phyloP scores from a whole-genome alignment of 495 filamentous ascomycete species.

The Podospora bellae-mahoneyi region DNA sequence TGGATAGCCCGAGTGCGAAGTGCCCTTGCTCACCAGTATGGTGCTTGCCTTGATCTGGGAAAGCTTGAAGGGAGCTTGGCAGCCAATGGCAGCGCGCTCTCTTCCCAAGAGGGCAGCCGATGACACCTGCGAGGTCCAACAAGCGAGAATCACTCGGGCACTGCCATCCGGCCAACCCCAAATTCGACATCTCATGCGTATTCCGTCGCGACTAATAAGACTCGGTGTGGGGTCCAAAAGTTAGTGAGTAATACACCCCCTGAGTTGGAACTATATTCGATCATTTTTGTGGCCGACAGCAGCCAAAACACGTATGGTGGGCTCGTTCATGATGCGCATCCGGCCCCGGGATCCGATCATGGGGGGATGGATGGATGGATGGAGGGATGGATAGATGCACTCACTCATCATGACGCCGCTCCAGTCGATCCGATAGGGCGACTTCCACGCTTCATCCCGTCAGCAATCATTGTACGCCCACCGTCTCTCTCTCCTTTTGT shows the following conservation, averaged over 20 bases:
- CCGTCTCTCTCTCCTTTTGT: not conserved
- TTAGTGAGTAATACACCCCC: not conserved
- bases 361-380: not conserved
- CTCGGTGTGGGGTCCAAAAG: not conserved
- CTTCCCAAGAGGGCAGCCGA: not conserved
- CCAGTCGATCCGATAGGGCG: not conserved
- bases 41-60: not conserved
- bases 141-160: not conserved
- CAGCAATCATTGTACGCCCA: not conserved
- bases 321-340: not conserved
- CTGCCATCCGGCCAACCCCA: not conserved
- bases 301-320: not conserved
- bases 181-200: not conserved
- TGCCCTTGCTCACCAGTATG: not conserved
- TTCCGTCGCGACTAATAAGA: not conserved
- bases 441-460: not conserved
- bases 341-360: not conserved
- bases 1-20: not conserved
- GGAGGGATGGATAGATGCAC: not conserved
- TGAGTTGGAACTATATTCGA: not conserved
- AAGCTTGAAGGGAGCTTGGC: conserved; percentile 5
- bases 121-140: conserved; percentile 1
- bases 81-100: not conserved
- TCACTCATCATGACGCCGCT: not conserved
- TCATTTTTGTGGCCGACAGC: not conserved